These are phyloP conservation scores for Phylloporus scabripes DNA, from an alignment of 768 basidiomycete species.

Conservation along the genomic window DNA sequence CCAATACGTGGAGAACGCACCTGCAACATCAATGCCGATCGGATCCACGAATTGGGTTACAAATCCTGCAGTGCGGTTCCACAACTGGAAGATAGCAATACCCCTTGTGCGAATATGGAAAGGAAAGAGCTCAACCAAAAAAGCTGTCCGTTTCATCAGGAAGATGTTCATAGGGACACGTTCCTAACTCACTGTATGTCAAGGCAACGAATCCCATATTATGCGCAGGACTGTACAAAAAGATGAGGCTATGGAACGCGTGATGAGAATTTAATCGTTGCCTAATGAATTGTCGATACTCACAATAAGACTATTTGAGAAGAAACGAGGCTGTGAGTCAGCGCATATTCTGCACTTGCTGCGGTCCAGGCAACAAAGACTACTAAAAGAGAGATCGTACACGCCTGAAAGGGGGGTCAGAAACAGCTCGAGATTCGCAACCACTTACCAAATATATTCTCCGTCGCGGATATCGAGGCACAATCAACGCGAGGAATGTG, in stretches of 20 bases:
- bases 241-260: not conserved
- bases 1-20: not conserved
- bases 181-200: not conserved
- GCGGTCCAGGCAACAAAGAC: not conserved
- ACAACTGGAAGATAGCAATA: not conserved
- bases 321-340: not conserved
- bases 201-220: not conserved
- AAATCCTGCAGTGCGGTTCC: not conserved
- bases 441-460: not conserved
- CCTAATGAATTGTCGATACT: not conserved
- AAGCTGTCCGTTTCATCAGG: not conserved
- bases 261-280: not conserved
- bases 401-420: not conserved
- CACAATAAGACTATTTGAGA: not conserved
- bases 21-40: not conserved
- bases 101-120: not conserved
- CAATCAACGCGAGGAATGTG: not conserved
- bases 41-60: not conserved
- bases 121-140: not conserved
- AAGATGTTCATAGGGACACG: not conserved
- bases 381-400: not conserved
- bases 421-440: not conserved
- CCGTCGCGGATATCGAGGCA: not conserved
- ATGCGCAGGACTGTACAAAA: not conserved
- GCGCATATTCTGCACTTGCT: not conserved